These are phyloP conservation scores for Colletotrichum tabaci DNA, from an alignment of 2,329 filamentous ascomycete species.

Conservation along the genomic window DNA sequence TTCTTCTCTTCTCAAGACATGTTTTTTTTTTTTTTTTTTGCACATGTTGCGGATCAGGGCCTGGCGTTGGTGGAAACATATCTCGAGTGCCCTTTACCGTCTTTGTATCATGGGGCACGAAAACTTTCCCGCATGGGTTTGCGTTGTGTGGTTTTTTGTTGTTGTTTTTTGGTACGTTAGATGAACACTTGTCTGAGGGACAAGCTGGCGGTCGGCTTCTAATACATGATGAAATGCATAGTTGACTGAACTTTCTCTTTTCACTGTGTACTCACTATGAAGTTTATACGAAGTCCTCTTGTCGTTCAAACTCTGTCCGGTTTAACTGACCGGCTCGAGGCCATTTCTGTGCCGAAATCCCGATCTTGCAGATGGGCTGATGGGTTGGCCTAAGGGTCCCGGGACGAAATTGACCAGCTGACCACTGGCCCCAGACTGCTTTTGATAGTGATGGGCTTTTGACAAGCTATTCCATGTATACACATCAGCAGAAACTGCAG, in stretches of 20 bases:
- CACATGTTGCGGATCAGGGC: slow-evolving; percentile 21
- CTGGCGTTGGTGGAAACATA: slow-evolving; percentile 34
- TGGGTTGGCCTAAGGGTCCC: too few species aligned
- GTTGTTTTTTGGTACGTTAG: slow-evolving; percentile 27
- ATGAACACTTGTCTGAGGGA: slow-evolving; percentile 37
- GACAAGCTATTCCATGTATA: too few species aligned
- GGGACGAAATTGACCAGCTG: too few species aligned
- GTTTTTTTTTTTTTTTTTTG: slow-evolving; percentile 11
- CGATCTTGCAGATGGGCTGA: too few species aligned
- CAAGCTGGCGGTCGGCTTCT: slow-evolving; percentile 39
- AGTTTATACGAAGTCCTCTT: too few species aligned
- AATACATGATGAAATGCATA: slow-evolving; percentile 43
- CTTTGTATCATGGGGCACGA: slow-evolving; percentile 38
- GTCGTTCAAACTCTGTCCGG: too few species aligned
- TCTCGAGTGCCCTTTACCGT: slow-evolving; percentile 24
- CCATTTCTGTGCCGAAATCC: too few species aligned
- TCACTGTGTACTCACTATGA: neutral
- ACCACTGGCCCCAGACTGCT: too few species aligned
- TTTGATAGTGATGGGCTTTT: too few species aligned
- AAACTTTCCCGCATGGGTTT: slow-evolving; percentile 40
- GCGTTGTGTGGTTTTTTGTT: slow-evolving; percentile 22
- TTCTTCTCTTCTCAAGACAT: slow-evolving; percentile 14
- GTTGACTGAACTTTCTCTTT: slow-evolving; percentile 4
- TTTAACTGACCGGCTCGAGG: too few species aligned
- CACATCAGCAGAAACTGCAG: too few species aligned